A percentile compares a stretch with the other conserved stretches of the same genome.
These are phyloP conservation scores for Dictyostelium firmibasis DNA, from an alignment of 78 protist species.

Conservation along the genomic window DNA sequence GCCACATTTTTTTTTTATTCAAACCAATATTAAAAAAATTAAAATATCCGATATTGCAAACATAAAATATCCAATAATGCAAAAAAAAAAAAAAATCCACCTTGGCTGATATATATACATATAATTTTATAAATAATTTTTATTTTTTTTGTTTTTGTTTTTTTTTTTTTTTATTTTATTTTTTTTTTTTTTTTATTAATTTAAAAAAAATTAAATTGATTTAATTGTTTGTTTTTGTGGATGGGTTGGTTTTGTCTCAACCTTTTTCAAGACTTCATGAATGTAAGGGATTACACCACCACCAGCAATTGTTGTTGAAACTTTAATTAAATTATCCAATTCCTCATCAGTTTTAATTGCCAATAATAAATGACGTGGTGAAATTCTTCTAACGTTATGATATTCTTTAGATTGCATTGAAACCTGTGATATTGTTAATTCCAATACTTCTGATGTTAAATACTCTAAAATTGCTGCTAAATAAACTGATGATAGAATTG, in stretches of 20 bases:
- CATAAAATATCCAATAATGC: no score
- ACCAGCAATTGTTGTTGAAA: conserved; percentile 93
- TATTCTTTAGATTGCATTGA: conserved; percentile 82
- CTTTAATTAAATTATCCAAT: conserved; percentile 90
- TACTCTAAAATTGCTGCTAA: conserved; percentile 96
- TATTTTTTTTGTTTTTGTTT: no score
- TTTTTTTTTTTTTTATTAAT: background rate
- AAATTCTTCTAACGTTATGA: conserved; percentile 92
- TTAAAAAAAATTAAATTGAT: background rate
- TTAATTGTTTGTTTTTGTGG: background rate
- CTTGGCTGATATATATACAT: no score
- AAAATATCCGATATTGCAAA: no score
- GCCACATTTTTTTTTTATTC: no score
- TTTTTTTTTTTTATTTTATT: background rate
- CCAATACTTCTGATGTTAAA: conserved; percentile 91
- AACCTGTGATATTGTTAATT: conserved; percentile 95
- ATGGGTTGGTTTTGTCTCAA: conserved; percentile 1
- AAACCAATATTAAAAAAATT: no score
- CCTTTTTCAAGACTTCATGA: conserved; percentile 88
- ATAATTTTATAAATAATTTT: no score
- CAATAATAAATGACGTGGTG: conserved; percentile 97
- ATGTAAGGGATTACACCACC: conserved; percentile 98
- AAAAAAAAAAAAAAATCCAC: no score
- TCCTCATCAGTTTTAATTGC: conserved; percentile 98
- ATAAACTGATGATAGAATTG: conserved; percentile 96